A percentile compares a stretch with the other conserved stretches of the same genome.
These are phyloP conservation scores for Exophiala phaeomuriformis DNA, from an alignment of 2,329 filamentous ascomycete genomes.

Conservation along the genomic window DNA sequence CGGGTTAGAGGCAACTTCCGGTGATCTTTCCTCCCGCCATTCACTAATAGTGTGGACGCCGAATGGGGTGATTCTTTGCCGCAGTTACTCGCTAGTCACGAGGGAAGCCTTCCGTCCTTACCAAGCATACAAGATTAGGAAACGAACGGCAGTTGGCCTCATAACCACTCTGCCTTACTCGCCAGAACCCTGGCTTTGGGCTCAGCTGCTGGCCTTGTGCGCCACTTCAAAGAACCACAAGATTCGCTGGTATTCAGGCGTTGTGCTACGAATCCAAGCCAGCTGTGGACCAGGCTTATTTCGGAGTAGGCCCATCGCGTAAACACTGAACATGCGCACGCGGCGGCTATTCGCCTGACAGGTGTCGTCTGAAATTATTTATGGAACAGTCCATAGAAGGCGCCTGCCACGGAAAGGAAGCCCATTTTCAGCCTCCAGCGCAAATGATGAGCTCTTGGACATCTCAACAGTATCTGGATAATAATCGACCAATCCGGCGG, in stretches of 20 bases:
- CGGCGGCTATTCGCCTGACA: conserved; percentile 11
- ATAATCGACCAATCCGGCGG: not conserved
- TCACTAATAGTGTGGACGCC: conserved; percentile 12
- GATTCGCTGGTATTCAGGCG: not conserved
- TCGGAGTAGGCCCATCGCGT: not conserved
- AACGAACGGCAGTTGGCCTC: too few species aligned
- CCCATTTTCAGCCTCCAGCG: not conserved
- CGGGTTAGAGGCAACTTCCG: conserved; percentile 2
- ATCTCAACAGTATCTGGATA: not conserved
- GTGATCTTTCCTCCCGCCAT: conserved; percentile 10
- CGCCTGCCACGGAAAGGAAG: not conserved
- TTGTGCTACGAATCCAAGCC: not conserved
- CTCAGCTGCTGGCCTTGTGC: too few species aligned
- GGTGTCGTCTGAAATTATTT: conserved; percentile 14
- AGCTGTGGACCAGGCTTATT: not conserved
- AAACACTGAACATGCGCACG: conserved; percentile 1
- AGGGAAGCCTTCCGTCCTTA: too few species aligned
- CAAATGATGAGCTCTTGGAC: too few species aligned
- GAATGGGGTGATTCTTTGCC: conserved; percentile 1
- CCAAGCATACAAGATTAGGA: too few species aligned
- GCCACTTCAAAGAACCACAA: too few species aligned
- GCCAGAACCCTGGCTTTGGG: not conserved
- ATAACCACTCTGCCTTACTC: not conserved
- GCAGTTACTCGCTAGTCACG: not conserved
- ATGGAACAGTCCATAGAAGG: conserved; percentile 8